Percentiles rank a stretch among this genome's conserved stretches.
phyloP scores from a whole-genome alignment of 169 alveolate genomes.

The Eimeria sp. region DNA sequence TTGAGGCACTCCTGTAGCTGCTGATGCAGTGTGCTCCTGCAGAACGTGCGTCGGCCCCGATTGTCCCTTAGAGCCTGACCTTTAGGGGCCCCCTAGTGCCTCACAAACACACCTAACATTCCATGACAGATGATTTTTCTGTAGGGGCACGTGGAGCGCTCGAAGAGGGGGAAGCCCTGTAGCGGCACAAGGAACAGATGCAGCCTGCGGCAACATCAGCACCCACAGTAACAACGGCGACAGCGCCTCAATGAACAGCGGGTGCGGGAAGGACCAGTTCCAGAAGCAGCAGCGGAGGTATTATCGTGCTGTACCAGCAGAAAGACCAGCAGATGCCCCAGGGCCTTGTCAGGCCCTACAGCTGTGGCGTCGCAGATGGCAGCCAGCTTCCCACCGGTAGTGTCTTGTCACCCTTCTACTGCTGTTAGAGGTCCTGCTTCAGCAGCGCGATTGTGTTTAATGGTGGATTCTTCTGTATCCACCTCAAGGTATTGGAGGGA shows the following conservation, averaged over 20 bases:
- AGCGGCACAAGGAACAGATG: neutral
- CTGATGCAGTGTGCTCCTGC: conserved; percentile 1
- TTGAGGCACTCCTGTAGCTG: neutral
- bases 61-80: neutral
- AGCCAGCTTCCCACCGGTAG: neutral
- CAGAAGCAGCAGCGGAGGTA: neutral
- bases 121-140: neutral
- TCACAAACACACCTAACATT: neutral
- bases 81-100: neutral
- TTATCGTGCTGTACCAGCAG: neutral
- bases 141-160: neutral
- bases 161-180: no score
- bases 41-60: neutral
- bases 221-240: neutral
- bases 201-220: neutral
- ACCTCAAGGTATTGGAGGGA: neutral
- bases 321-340: neutral
- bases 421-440: neutral
- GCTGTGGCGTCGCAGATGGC: neutral
- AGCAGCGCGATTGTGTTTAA: neutral
- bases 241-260: conserved; percentile 5
- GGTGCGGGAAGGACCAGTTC: neutral
- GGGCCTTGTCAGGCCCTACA: neutral
- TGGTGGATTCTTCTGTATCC: neutral
- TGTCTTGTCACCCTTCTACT: neutral